Evolutionary conservation across 2,329 filamentous ascomycete genomes (phyloP), one percentile per base, ranked within the genome.

Genomic region (Neonectria hederae): DNA sequence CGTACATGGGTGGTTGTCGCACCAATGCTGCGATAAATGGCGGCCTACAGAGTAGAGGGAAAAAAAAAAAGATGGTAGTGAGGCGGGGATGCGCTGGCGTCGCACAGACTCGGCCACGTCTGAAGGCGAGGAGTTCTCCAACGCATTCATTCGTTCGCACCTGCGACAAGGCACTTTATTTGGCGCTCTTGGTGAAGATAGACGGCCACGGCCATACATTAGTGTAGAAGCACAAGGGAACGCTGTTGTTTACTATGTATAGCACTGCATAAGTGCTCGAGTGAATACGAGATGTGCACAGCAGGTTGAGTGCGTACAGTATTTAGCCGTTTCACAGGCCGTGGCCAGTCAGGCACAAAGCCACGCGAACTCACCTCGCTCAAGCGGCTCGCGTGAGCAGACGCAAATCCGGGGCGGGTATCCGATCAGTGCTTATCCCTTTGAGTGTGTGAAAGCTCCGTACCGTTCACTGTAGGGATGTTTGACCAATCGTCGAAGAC

Each of bases 381-480:
- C 35, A 17, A 54, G 38, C 38, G 48, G 48, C 57, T 55, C 49
- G 59, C 24, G 38, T 17, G 8, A 48, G 26, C 30, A 48, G 43
- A 46, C 66, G 71, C 61, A 65, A 71, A 68, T 71, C 68, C 62
- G 71, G 71, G 71, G 69, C 69, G 70, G 69, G 61, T 71, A 68
- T 48, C 64, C 67, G 71, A 73, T 71, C 71, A 69, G 64, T 63
- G 70, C 64, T 72, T 56, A 63, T n/a, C n/a, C n/a, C n/a, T n/a
- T n/a, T n/a, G n/a, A n/a, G n/a, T n/a, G n/a, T n/a, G n/a, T n/a
- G n/a, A n/a, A n/a, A n/a, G n/a, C n/a, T n/a, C n/a, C n/a, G n/a
- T n/a, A n/a, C n/a, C n/a, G n/a, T n/a, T n/a, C n/a, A n/a, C n/a
- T n/a, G n/a, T n/a, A n/a, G n/a, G n/a, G n/a, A n/a, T n/a, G n/a